phyloP scores from a whole-genome alignment of 1,284 basidiomycete genomes.

The Irpex lacteus region DNA sequence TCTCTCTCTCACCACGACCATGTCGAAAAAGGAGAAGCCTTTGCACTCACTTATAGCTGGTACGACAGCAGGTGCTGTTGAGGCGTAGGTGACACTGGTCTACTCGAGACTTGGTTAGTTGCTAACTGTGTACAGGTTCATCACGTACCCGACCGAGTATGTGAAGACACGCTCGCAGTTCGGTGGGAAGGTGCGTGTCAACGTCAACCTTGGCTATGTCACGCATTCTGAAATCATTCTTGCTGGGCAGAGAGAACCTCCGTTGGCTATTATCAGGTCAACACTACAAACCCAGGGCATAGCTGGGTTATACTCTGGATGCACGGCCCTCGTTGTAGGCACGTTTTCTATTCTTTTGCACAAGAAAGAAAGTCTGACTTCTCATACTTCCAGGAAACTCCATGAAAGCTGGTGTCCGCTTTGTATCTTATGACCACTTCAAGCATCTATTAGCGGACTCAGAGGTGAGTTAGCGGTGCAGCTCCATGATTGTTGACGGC shows the following conservation, averaged over 20 bases:
- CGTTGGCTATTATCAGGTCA: constrained; percentile 64
- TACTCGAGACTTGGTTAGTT: constrained; percentile 1
- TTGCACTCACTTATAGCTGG: constrained; percentile 85
- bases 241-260: constrained; percentile 55
- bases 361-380: neutral
- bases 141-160: constrained; percentile 92
- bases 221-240: neutral
- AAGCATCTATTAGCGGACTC: constrained; percentile 82
- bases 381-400: constrained; percentile 50
- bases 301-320: constrained; percentile 82
- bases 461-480: constrained; percentile 49
- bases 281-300: constrained; percentile 76
- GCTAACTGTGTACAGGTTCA: constrained; percentile 50
- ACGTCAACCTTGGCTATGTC: neutral
- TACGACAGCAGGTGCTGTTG: constrained; percentile 90
- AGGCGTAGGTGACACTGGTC: constrained; percentile 58
- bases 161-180: constrained; percentile 88
- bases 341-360: constrained; percentile 2
- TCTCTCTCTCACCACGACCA: constrained; percentile 6
- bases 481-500: constrained; percentile 50
- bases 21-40: constrained; percentile 69
- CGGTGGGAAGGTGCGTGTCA: constrained; percentile 58
- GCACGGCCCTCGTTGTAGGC: constrained; percentile 84
- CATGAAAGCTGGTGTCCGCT: constrained; percentile 90
- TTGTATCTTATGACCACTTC: constrained; percentile 94